Conservation (phyloP, 83 land plant genomes). For the Thuja plicata region DNA sequence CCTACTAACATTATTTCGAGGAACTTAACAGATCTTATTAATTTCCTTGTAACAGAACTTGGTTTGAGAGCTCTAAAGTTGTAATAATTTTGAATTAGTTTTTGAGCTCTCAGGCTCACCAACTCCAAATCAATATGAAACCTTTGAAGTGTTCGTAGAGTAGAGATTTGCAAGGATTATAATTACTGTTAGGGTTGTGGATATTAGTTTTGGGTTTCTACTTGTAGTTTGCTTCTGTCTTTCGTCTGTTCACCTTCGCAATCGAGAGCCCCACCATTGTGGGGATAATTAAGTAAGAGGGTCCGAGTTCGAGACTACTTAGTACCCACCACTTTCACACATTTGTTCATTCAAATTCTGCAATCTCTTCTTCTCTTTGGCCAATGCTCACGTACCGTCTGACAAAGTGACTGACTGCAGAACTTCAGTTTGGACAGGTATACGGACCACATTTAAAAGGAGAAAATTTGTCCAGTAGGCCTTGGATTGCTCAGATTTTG, state of each 20-base stretch:
- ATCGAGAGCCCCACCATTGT: slow-evolving; percentile 10
- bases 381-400: slow-evolving; percentile 5
- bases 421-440: slow-evolving; percentile 13
- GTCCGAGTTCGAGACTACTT: slow-evolving; percentile 5
- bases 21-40: background rate
- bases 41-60: background rate
- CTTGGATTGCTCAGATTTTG: background rate
- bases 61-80: background rate
- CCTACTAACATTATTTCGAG: background rate
- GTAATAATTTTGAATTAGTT: background rate
- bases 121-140: background rate
- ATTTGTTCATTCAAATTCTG: background rate
- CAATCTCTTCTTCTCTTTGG: background rate
- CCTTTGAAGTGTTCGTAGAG: background rate
- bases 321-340: slow-evolving; percentile 1
- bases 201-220: background rate
- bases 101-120: background rate
- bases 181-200: background rate
- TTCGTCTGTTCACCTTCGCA: background rate
- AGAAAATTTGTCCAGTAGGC: background rate
- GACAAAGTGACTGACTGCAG: background rate
- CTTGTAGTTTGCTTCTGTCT: slow-evolving; percentile 10
- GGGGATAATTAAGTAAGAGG: slow-evolving; percentile 14
- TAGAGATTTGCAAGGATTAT: background rate
- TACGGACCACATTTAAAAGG: slow-evolving; percentile 10